Base-by-base conservation (phyloP, 164 flowering plant genomes). In the Annona cherimola region DNA sequence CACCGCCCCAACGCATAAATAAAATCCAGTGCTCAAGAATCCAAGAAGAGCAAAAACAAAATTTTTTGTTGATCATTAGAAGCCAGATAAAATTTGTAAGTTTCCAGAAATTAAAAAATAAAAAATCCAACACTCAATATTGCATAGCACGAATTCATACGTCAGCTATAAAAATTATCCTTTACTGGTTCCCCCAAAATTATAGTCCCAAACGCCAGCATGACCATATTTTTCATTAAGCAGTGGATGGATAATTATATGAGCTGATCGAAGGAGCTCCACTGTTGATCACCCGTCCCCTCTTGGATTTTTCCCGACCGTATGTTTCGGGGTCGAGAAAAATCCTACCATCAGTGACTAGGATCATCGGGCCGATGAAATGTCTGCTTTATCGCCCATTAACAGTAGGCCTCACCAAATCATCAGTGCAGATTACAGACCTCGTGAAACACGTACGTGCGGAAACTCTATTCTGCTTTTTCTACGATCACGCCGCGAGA, bases 61-160 rank as follows among this genome's bases (percentile, higher is more conserved):
- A n/a, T n/a, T n/a, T n/a, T n/a, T n/a, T n/a, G n/a, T n/a, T n/a
- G n/a, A 14, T 12, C n/a, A 16, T 57, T 1, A 16, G n/a, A 57
- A 57, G n/a, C 9, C 61, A 16, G n/a, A 57, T 5, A 57, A 57
- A 14, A 57, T 57, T 57, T 57, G n/a, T 12, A 57, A 11, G 14
- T 3, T 16, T 57, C n/a, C 3, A 19, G 16, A 57, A 57, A 12
- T 19, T 12, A 57, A 57, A 12, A 16, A 57, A 9, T 57, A 4
- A 57, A 57, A 57, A 57, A 57, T 1, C 14, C 14, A 16, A 57
- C 4, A 57, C n/a, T 57, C n/a, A 16, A 57, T 16, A 16, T 12
- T 3, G n/a, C n/a, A 4, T 1, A 57, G 96, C 98, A 82, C 90
- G 96, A 76, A 14, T 16, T 19, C 97, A 94, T 45, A 94, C 77